Conservation (phyloP, 2,329 filamentous ascomycete genomes). For the Reticulascus tulasneorum region DNA sequence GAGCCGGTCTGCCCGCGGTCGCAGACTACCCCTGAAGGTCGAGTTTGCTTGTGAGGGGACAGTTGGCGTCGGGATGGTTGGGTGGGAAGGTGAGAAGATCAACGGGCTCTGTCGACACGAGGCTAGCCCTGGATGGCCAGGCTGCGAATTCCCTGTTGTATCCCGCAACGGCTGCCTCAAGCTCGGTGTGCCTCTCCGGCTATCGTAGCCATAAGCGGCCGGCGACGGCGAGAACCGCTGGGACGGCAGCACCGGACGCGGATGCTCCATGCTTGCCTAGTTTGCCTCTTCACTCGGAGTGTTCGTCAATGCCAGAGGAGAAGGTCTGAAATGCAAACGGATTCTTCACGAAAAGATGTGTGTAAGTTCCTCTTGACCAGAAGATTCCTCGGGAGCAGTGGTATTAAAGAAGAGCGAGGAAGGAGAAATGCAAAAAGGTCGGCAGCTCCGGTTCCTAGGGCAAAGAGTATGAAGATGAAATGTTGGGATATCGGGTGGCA, state of each 20-base stretch:
- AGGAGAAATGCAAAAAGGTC: conserved; percentile 14
- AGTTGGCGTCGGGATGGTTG: conserved; percentile 47
- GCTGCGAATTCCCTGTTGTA: conserved; percentile 48
- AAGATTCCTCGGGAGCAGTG: conserved; percentile 11
- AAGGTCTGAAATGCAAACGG: conserved; percentile 12
- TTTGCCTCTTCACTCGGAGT: not conserved
- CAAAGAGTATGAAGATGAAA: not conserved
- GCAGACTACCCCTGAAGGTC: conserved; percentile 26
- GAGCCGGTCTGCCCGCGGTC: conserved; percentile 20
- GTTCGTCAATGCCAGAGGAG: not conserved
- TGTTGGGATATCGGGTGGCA: not conserved
- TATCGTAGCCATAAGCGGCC: conserved; percentile 44
- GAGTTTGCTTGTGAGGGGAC: conserved; percentile 44
- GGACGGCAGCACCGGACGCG: conserved; percentile 45
- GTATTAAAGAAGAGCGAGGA: conserved; percentile 11
- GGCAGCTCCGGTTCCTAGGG: too few relatives aligned
- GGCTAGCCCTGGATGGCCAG: conserved; percentile 26
- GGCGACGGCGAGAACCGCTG: conserved; percentile 45
- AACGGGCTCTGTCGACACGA: conserved; percentile 41
- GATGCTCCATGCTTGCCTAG: conserved; percentile 20
- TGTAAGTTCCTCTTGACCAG: too few relatives aligned
- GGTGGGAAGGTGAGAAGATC: conserved; percentile 41
- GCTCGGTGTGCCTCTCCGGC: conserved; percentile 34
- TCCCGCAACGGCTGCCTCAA: conserved; percentile 46
- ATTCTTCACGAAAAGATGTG: too few relatives aligned